Conservation (phyloP, 768 basidiomycete species). For the Leccinum imitatum region DNA sequence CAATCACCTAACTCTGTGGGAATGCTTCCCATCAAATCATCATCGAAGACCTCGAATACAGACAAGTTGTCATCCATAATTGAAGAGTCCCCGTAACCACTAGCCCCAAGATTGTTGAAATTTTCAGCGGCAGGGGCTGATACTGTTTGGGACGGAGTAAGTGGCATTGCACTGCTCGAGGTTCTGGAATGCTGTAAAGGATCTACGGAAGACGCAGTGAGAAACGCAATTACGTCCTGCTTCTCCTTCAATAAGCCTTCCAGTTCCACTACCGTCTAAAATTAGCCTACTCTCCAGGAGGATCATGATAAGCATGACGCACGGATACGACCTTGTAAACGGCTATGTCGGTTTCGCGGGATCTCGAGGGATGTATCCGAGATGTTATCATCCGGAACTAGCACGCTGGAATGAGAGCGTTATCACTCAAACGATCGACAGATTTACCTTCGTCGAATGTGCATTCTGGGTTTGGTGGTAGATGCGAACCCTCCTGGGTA, state of each 20-base stretch:
- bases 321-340: conserved; percentile 69
- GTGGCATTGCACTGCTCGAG: neutral
- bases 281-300: conserved; percentile 4
- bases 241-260: conserved; percentile 65
- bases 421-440: conserved; percentile 1
- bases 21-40: neutral
- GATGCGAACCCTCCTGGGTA: conserved; percentile 52
- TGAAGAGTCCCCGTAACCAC: neutral
- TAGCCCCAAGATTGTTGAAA: neutral
- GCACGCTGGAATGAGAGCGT: neutral
- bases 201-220: conserved; percentile 2
- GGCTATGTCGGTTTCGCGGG: conserved; percentile 61
- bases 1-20: conserved; percentile 8
- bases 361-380: conserved; percentile 40
- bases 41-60: neutral
- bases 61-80: neutral
- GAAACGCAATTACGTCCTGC: conserved; percentile 29
- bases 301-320: conserved; percentile 25
- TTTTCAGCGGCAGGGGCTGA: neutral
- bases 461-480: conserved; percentile 63
- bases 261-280: conserved; percentile 55
- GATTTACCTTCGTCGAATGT: conserved; percentile 69
- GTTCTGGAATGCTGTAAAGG: neutral
- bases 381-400: conserved; percentile 40
- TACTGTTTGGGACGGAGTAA: neutral